Percentiles rank a stretch among this genome's conserved stretches.
These are phyloP conservation scores for Phaeosphaeria sp. DNA, from an alignment of 2,329 filamentous ascomycete genomes.

Conservation along the genomic window DNA sequence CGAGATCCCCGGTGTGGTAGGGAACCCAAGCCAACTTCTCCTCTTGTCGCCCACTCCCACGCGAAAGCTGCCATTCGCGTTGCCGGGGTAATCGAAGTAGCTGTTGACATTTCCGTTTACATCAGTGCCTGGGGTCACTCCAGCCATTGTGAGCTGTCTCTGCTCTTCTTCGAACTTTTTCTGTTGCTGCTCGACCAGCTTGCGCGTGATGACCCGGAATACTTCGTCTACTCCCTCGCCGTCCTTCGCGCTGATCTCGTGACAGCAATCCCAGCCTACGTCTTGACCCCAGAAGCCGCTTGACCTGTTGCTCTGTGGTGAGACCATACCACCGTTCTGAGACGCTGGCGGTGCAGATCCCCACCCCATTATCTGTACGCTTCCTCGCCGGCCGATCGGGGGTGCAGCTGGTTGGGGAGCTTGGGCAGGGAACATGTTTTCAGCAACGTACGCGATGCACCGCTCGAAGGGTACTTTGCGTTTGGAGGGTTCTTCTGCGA, in stretches of 20 bases:
- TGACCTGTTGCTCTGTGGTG: constrained; percentile 60
- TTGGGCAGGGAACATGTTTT: constrained; percentile 81
- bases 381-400: constrained; percentile 20
- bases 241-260: constrained; percentile 93
- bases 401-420: background rate
- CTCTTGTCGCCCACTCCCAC: constrained; percentile 67
- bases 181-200: constrained; percentile 76
- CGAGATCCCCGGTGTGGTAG: constrained; percentile 51
- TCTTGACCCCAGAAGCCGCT: constrained; percentile 91
- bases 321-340: constrained; percentile 51
- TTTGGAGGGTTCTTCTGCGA: constrained; percentile 78
- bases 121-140: constrained; percentile 53
- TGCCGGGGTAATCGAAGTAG: constrained; percentile 58
- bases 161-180: constrained; percentile 61
- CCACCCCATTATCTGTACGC: constrained; percentile 29
- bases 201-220: constrained; percentile 87
- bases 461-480: constrained; percentile 92
- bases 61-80: constrained; percentile 66
- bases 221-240: constrained; percentile 97
- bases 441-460: constrained; percentile 93
- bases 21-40: constrained; percentile 70
- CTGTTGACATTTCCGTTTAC: constrained; percentile 43
- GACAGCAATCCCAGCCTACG: constrained; percentile 94
- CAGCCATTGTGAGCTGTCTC: constrained; percentile 51
- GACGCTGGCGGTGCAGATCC: constrained; percentile 45